A percentile compares a stretch with the other conserved stretches of the same genome.
Evolutionary conservation across 768 basidiomycete species (phyloP).

Genomic region (Suillus discolor): DNA sequence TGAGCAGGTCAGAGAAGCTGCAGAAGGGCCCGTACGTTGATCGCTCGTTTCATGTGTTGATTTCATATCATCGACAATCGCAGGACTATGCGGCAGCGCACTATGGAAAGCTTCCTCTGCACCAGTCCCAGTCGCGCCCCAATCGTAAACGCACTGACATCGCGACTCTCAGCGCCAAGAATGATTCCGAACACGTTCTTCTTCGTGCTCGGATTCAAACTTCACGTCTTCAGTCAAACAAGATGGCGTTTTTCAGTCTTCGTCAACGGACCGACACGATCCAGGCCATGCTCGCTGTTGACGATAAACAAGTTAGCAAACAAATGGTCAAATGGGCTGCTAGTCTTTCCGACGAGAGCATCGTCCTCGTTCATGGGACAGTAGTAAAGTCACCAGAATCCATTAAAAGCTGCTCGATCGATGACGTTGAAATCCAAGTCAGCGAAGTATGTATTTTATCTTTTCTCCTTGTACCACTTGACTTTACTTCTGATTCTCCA

Average conservation of each 20-base stretch:
- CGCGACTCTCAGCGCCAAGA: conserved; percentile 55
- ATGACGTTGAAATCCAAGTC: conserved; percentile 86
- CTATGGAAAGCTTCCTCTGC: conserved; percentile 87
- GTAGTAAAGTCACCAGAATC: conserved; percentile 77
- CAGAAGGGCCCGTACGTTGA: conserved; percentile 56
- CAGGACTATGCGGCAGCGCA: conserved; percentile 78
- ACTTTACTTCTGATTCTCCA: background rate
- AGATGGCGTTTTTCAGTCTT: conserved; percentile 92
- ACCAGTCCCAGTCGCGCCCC: conserved; percentile 86
- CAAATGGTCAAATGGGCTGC: conserved; percentile 97
- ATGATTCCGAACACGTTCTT: conserved; percentile 75
- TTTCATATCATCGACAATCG: background rate
- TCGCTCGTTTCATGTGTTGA: conserved; percentile 6
- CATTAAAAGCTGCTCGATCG: conserved; percentile 91
- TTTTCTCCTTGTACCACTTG: background rate
- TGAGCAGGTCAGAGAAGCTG: conserved; percentile 69
- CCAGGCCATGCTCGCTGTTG: conserved; percentile 78
- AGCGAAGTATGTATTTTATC: conserved; percentile 56
- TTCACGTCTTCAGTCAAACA: conserved; percentile 89
- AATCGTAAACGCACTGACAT: conserved; percentile 66
- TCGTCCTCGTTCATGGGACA: conserved; percentile 86
- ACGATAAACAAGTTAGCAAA: conserved; percentile 82
- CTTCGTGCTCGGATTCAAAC: conserved; percentile 92
- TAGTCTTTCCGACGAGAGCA: conserved; percentile 78
- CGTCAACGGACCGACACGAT: conserved; percentile 87